Percentiles rank a stretch among this genome's conserved stretches.
phyloP scores from a whole-genome alignment of 169 alveolate genomes.

The Plasmodium coatneyi region DNA sequence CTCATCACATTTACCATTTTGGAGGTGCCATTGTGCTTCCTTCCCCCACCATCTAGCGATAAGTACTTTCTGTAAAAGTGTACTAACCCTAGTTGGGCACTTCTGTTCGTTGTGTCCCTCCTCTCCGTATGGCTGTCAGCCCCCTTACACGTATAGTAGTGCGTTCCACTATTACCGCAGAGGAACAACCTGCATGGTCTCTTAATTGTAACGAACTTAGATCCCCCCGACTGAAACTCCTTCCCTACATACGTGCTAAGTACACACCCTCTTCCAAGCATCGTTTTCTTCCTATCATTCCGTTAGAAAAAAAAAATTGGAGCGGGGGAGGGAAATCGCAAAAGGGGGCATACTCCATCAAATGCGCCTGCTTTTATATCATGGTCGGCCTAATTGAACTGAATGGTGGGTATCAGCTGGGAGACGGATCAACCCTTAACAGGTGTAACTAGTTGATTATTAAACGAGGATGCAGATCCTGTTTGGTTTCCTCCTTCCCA shows the following conservation, averaged over 20 bases:
- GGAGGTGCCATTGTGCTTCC: neutral
- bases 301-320: neutral
- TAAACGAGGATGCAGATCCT: neutral
- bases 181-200: neutral
- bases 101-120: neutral
- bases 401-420: neutral
- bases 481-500: neutral
- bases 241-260: slow-evolving; percentile 5
- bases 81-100: neutral
- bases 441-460: neutral
- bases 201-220: neutral
- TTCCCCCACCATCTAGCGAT: neutral
- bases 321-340: neutral
- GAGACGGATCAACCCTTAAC: neutral
- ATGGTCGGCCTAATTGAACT: neutral
- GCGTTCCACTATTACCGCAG: neutral
- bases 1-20: neutral
- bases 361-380: neutral
- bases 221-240: neutral
- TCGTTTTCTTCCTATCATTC: slow-evolving; percentile 26
- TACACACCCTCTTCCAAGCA: slow-evolving; percentile 18
- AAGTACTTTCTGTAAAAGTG: neutral
- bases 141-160: neutral
- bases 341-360: neutral
- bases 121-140: neutral